Evolutionary conservation across 305 asterid species (phyloP), one percentile per base, ranked within the genome.

Genomic region (Euphrasia arctica): DNA sequence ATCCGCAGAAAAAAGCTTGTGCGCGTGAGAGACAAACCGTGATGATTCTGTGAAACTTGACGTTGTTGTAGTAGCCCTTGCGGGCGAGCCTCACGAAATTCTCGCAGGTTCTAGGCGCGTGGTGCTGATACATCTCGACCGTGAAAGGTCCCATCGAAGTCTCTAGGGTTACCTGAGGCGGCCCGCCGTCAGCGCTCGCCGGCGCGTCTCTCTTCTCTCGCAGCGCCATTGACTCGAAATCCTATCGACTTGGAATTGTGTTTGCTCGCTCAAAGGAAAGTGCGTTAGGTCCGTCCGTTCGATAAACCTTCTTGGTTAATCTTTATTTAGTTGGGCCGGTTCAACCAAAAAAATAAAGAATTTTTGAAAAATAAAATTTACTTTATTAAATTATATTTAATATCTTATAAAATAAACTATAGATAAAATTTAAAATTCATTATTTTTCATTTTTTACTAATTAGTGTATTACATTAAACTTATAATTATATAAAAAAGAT

Each of bases 71-170:
- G 76, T 90, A 90, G 56, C 97, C 98, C 72, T 80, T 85, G 70
- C 95, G 95, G 79, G 97, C 85, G 66, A 92, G 95, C 83, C 83
- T 92, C 4, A 86, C 63, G 84, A 92, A 92, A 73, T 87, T 92
- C 72, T 90, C 78, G 83, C 97, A 90, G 58, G 98, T 92, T 59
- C 90, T 78, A 8, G 98, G 98, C 2, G 98, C 94, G 72, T 92
- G 96, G 76, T 84, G 83, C 86, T 84, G 78, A 71, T 92, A 92
- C 97, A 92, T 90, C 96, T 92, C 97, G 27, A 92, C 71, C 0
- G 98, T 78, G n/a, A 92, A 69, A 36, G 96, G 78, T 1, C 98
- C 97, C 98, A 92, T 92, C 61, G 98, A 90, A 34, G 98, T 90
- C 76, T 84, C 95, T 12, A 90, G 84, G 71, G 97, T 87, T 18